Evolutionary conservation across 2,329 filamentous ascomycete genomes (phyloP), one percentile per base, ranked within the genome.

Genomic region (Exophiala bonariae): DNA sequence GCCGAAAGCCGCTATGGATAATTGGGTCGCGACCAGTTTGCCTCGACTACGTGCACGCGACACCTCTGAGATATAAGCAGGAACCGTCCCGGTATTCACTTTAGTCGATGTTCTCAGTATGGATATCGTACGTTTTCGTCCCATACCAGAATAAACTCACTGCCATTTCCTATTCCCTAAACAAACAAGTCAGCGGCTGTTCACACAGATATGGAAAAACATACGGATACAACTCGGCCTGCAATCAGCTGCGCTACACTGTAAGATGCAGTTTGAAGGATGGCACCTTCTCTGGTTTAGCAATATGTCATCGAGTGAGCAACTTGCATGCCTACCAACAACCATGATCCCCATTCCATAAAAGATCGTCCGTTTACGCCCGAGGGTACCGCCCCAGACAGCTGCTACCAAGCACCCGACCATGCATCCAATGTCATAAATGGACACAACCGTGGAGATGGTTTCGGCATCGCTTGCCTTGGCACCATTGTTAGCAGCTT

Each of bases 391-490:
- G 22, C 76, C 76, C 28, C 75, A 70, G 2, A 71, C 55, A 1
- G 71, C 79, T 16, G 80, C 80, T 37, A 81, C 63, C 60, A 83
- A 81, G 59, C 79, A 82, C 7, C 76, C 76, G 33, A 74, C 47
- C 49, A 80, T 79, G 63, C 81, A 83, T 10, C 80, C 79, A 26
- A 83, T 69, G 53, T 82, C 77, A 61, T 82, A 81, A 42, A 81
- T 75, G 3, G 78, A 71, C 2, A 74, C 76, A 13, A 77, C 71
- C 3, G 57, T 59, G 3, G 54, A 55, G 37, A 59, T 45, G 39
- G 59, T 59, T 11, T 54, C 47, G 30, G 56, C 53, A 45, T 51
- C 44, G 19, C 28, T 39, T 7, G 32, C 31, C 44, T 47, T 5
- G 13, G 13, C 9, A 28, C 17, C 3, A 19, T 40, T 17, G 20